Percentiles rank a stretch among this genome's conserved stretches.
Evolutionary conservation across 2,329 filamentous ascomycete species (phyloP).

Genomic region (Tolypocladium nubicola): DNA sequence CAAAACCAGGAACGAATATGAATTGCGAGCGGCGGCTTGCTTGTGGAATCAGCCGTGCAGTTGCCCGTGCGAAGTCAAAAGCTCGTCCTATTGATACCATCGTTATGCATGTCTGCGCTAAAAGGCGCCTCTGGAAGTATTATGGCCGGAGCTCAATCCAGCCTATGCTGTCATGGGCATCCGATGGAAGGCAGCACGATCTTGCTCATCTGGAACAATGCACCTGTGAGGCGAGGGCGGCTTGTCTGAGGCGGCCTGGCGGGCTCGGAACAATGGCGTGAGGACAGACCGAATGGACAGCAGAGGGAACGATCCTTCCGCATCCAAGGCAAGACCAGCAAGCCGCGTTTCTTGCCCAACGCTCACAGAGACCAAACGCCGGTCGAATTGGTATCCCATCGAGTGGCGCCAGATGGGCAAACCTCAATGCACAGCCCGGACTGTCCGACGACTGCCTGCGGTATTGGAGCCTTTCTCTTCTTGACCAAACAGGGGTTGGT

Average conservation of each 20-base stretch:
- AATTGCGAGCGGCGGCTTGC: not conserved
- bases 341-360: not conserved
- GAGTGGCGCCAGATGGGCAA: not conserved
- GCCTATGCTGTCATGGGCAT: not conserved
- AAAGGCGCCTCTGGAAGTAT: too few relatives aligned
- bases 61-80: not conserved
- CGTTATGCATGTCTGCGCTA: too few relatives aligned
- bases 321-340: not conserved
- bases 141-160: too few relatives aligned
- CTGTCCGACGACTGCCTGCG: not conserved
- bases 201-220: not conserved
- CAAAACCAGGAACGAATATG: not conserved
- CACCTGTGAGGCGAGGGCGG: not conserved
- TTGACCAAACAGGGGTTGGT: not conserved
- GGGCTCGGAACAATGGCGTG: too few relatives aligned
- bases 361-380: not conserved
- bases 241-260: not conserved
- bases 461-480: not conserved
- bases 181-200: not conserved
- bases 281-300: not conserved
- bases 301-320: not conserved
- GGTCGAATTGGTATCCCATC: not conserved
- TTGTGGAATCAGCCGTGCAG: too few relatives aligned
- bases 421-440: not conserved
- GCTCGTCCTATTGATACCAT: too few relatives aligned